These are phyloP conservation scores for Colletotrichum nymphaeae DNA, from an alignment of 2,329 filamentous ascomycete genomes.

Conservation along the genomic window DNA sequence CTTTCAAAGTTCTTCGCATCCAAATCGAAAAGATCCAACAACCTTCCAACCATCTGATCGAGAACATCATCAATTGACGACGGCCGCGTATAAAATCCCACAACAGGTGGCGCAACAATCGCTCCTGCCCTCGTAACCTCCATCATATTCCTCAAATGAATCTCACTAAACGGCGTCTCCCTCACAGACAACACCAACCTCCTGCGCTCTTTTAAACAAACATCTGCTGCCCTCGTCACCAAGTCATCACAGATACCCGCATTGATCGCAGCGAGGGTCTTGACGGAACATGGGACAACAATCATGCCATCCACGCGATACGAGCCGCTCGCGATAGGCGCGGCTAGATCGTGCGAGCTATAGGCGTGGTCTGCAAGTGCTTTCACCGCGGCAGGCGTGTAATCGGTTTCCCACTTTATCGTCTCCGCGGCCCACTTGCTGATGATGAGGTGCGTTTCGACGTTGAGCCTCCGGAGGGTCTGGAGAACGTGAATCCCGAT, in stretches of 20 bases:
- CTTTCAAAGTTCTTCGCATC: conserved; percentile 53
- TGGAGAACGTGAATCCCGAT: conserved; percentile 55
- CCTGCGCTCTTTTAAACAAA: conserved; percentile 57
- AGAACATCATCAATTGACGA: conserved; percentile 52
- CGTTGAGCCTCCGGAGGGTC: conserved; percentile 51
- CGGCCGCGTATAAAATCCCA: conserved; percentile 56
- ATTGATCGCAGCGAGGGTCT: conserved; percentile 56
- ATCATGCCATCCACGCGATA: conserved; percentile 59
- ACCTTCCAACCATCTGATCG: conserved; percentile 57
- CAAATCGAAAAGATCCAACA: conserved; percentile 57
- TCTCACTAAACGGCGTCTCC: conserved; percentile 59
- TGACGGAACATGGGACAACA: conserved; percentile 59
- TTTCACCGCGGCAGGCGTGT: background rate
- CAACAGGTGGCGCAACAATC: conserved; percentile 57
- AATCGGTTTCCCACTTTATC: conserved; percentile 53
- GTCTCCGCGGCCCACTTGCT: conserved; percentile 61
- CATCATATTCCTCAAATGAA: conserved; percentile 60
- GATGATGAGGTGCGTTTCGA: conserved; percentile 61
- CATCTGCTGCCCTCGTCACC: conserved; percentile 57
- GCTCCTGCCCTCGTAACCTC: conserved; percentile 49
- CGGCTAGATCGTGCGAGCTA: conserved; percentile 55
- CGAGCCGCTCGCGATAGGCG: conserved; percentile 56
- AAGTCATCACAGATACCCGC: conserved; percentile 56
- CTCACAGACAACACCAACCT: conserved; percentile 52
- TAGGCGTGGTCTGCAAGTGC: conserved; percentile 14